Conservation (phyloP, 139 green algal genomes). For the Coelastrella sp. region DNA sequence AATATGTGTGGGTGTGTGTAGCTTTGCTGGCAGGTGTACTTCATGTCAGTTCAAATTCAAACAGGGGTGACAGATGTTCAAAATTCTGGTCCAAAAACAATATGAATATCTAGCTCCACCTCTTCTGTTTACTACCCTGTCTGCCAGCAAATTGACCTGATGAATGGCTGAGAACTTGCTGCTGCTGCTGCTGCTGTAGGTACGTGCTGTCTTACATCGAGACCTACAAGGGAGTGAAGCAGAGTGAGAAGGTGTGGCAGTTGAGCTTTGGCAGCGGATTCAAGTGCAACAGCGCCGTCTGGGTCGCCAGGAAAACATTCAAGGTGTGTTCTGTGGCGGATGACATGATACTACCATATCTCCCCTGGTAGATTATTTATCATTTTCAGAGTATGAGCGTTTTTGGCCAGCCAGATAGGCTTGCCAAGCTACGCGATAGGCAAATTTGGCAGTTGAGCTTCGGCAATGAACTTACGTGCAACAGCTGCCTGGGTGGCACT, state of each 20-base stretch:
- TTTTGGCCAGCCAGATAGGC: background rate
- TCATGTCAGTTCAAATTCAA: too few species aligned
- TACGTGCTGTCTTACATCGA: constrained; percentile 89
- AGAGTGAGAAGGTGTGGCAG: constrained; percentile 90
- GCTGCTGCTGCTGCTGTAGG: constrained; percentile 16
- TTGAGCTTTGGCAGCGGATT: constrained; percentile 94
- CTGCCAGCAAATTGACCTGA: background rate
- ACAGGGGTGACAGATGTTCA: too few species aligned
- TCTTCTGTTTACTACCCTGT: background rate
- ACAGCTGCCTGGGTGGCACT: constrained; percentile 68
- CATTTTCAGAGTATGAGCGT: background rate
- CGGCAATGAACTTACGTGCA: constrained; percentile 96
- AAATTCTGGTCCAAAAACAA: too few species aligned
- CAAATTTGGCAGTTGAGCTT: constrained; percentile 91
- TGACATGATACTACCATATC: background rate
- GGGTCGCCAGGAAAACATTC: constrained; percentile 68
- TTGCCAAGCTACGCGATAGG: background rate
- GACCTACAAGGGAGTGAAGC: constrained; percentile 66
- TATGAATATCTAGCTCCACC: background rate
- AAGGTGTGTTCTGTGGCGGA: constrained; percentile 1
- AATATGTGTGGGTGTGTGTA: too few species aligned
- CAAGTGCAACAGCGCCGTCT: constrained; percentile 97
- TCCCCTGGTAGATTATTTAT: background rate
- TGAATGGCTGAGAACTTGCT: background rate
- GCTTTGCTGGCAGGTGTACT: too few species aligned